phyloP scores from a whole-genome alignment of 345 rosid species.

The Syzygium grande region DNA sequence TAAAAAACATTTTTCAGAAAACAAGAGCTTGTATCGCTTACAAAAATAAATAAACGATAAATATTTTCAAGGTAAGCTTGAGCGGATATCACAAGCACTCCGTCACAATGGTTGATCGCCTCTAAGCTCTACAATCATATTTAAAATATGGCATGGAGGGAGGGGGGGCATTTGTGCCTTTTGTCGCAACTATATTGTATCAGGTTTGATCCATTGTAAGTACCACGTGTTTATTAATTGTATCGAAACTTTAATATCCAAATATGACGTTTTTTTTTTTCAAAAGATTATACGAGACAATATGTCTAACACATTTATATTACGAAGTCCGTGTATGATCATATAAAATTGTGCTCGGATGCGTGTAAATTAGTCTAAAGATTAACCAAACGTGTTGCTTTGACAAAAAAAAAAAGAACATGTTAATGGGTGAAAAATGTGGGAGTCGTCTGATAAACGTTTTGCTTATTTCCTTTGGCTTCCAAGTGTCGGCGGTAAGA shows the following conservation, averaged over 20 bases:
- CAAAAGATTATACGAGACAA: background rate
- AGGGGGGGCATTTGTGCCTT: rapidly evolving
- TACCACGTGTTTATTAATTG: rapidly evolving
- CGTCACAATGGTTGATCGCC: background rate
- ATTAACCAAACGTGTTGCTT: no score
- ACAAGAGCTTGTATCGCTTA: background rate
- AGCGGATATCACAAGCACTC: background rate
- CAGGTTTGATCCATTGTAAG: rapidly evolving
- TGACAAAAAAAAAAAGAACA: background rate
- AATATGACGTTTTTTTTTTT: background rate
- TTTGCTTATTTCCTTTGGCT: no score
- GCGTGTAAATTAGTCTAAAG: no score
- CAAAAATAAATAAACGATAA: no score
- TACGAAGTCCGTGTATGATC: no score
- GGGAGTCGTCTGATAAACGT: no score
- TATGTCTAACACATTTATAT: no score
- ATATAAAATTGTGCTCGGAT: no score
- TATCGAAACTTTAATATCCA: background rate
- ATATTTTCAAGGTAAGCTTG: background rate
- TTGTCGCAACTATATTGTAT: rapidly evolving
- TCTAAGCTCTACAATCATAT: background rate
- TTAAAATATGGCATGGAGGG: rapidly evolving
- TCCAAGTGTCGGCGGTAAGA: background rate
- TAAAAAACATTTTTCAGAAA: no score
- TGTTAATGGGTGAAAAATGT: background rate